Evolutionary conservation across 2,329 filamentous ascomycete species (phyloP).

Genomic region (Corynespora cassiicola): DNA sequence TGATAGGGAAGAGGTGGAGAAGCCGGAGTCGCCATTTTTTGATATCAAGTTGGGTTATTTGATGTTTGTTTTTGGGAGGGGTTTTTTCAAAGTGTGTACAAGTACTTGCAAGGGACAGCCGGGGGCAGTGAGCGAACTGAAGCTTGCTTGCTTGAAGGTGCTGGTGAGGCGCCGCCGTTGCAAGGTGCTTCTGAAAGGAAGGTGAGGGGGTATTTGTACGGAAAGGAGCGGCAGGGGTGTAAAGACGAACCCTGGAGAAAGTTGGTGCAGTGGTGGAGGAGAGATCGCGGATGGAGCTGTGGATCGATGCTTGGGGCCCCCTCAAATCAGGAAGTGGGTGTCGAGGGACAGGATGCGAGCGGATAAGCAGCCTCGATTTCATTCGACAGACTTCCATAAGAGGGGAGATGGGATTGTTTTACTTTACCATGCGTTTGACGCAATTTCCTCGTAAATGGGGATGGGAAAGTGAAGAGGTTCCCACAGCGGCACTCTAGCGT

Average conservation of each 20-base stretch:
- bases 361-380: constrained; percentile 2
- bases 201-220: constrained; percentile 25
- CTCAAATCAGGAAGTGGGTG: constrained; percentile 29
- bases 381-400: constrained; percentile 9
- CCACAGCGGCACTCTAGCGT: too few relatives aligned
- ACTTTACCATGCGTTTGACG: constrained; percentile 29
- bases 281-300: constrained; percentile 28
- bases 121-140: constrained; percentile 1
- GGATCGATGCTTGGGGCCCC: constrained; percentile 28
- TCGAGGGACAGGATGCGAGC: constrained; percentile 15
- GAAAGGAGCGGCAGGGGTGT: constrained; percentile 17
- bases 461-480: constrained; percentile 8
- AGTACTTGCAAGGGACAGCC: background rate
- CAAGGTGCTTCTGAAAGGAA: constrained; percentile 25
- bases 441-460: constrained; percentile 13
- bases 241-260: constrained; percentile 13
- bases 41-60: too few relatives aligned
- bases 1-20: constrained; percentile 29
- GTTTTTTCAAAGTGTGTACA: too few relatives aligned
- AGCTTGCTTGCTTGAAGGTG: too few relatives aligned
- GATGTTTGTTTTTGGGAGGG: too few relatives aligned
- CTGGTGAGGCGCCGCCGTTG: too few relatives aligned
- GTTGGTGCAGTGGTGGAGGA: constrained; percentile 14
- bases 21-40: constrained; percentile 26
- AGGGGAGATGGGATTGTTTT: constrained; percentile 20